A percentile compares a stretch with the other conserved stretches of the same genome.
Evolutionary conservation across 129 eudicot genomes (phyloP).

Genomic region (Ambrosia artemisiifolia): DNA sequence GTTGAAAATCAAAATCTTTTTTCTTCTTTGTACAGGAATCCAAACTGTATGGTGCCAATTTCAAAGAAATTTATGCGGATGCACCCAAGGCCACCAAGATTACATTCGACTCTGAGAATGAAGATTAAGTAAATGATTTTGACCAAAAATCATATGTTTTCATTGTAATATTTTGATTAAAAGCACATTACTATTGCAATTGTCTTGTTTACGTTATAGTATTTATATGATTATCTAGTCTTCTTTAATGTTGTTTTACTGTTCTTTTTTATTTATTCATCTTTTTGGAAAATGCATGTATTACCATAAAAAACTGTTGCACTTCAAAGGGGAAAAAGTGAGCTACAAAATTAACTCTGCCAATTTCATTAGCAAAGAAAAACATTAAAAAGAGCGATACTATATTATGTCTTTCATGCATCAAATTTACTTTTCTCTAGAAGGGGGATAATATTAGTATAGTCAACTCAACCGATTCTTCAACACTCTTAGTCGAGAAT

Average conservation of each 20-base stretch:
- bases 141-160: neutral
- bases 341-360: neutral
- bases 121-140: conserved; percentile 41
- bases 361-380: neutral
- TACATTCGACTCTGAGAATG: conserved; percentile 66
- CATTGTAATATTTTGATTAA: conserved; percentile 9
- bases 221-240: conserved; percentile 4
- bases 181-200: neutral
- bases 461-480: too few species aligned
- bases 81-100: conserved; percentile 86
- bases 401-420: too few species aligned
- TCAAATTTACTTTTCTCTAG: too few species aligned
- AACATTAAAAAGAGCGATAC: too few species aligned
- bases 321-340: neutral
- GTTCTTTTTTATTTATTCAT: neutral
- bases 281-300: neutral
- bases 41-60: conserved; percentile 94
- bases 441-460: too few species aligned
- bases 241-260: neutral
- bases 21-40: conserved; percentile 57
- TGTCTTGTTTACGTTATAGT: neutral
- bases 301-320: neutral
- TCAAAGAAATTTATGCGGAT: conserved; percentile 83
- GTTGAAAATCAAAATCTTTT: neutral
- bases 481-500: neutral